Percentiles rank a stretch among this genome's conserved stretches.
Evolutionary conservation across 2,329 filamentous ascomycete genomes (phyloP).

Genomic region (Cladosporium sp.): DNA sequence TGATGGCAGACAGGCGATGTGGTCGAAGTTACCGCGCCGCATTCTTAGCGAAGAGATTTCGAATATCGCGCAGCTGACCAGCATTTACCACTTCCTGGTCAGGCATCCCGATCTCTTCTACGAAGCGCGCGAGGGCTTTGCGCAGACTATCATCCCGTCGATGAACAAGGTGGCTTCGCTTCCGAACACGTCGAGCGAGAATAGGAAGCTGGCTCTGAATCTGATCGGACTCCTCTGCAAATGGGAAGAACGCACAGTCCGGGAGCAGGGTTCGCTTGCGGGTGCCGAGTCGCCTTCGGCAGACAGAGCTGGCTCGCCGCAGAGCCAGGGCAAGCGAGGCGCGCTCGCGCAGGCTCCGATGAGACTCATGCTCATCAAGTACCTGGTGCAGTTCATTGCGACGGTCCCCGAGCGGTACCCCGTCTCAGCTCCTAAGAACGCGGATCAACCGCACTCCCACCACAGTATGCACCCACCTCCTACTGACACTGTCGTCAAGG

Average conservation of each 20-base stretch:
- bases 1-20: conserved; percentile 69
- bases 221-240: conserved; percentile 86
- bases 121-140: conserved; percentile 86
- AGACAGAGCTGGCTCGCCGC: conserved; percentile 11
- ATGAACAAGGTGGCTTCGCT: conserved; percentile 80
- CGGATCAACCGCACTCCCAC: conserved; percentile 44
- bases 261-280: conserved; percentile 43
- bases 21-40: conserved; percentile 83
- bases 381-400: conserved; percentile 91
- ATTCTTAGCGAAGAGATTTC: conserved; percentile 91
- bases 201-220: conserved; percentile 82
- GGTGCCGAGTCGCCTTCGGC: conserved; percentile 21
- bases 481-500: conserved; percentile 78
- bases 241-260: conserved; percentile 82
- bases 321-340: conserved; percentile 22
- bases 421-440: conserved; percentile 55
- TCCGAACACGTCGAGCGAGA: conserved; percentile 80
- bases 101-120: conserved; percentile 91
- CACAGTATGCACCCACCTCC: conserved; percentile 46
- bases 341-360: conserved; percentile 46
- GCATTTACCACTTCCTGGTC: conserved; percentile 95
- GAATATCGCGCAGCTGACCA: conserved; percentile 91
- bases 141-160: conserved; percentile 79
- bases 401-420: conserved; percentile 80
- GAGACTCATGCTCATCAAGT: conserved; percentile 81